Evolutionary conservation across 1,284 basidiomycete genomes (phyloP).

Genomic region (Puccinia hordei): DNA sequence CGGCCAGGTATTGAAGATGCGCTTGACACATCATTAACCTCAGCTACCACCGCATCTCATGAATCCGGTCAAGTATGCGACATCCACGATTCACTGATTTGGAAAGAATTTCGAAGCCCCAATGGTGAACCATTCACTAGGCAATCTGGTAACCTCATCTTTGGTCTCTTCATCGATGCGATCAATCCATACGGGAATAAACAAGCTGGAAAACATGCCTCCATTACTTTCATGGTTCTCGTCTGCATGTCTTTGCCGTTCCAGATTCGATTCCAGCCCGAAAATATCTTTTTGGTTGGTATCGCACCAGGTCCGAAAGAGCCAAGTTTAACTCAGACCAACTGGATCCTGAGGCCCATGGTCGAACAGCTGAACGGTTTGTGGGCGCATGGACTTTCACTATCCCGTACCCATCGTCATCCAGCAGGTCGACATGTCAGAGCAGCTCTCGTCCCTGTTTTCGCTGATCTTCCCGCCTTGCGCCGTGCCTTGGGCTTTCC

Average conservation of each 20-base stretch:
- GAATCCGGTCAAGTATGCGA: not conserved
- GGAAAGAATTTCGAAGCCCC: slow-evolving; percentile 15
- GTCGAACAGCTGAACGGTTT: slow-evolving; percentile 57
- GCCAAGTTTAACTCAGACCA: slow-evolving; percentile 54
- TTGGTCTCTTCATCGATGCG: slow-evolving; percentile 38
- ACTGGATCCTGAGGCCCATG: slow-evolving; percentile 58
- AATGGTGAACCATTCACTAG: slow-evolving; percentile 20
- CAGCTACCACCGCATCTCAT: not conserved
- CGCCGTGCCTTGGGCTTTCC: slow-evolving; percentile 48
- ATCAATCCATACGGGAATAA: slow-evolving; percentile 40
- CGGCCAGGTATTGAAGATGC: slow-evolving; percentile 16
- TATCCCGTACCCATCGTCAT: slow-evolving; percentile 6
- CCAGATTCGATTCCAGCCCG: slow-evolving; percentile 56
- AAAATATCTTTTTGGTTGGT: slow-evolving; percentile 61
- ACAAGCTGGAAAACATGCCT: slow-evolving; percentile 19
- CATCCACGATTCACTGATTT: slow-evolving; percentile 16
- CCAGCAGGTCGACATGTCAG: not conserved
- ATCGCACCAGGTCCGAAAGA: slow-evolving; percentile 58
- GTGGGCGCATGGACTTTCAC: slow-evolving; percentile 57
- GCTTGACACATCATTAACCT: not conserved
- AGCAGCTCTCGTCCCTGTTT: slow-evolving; percentile 16
- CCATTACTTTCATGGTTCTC: slow-evolving; percentile 25
- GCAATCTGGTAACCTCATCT: not conserved
- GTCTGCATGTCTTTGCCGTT: slow-evolving; percentile 54
- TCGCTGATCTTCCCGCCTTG: slow-evolving; percentile 49